Base-by-base conservation (phyloP, 78 protist genomes). In the Pelomyxa schiedti region DNA sequence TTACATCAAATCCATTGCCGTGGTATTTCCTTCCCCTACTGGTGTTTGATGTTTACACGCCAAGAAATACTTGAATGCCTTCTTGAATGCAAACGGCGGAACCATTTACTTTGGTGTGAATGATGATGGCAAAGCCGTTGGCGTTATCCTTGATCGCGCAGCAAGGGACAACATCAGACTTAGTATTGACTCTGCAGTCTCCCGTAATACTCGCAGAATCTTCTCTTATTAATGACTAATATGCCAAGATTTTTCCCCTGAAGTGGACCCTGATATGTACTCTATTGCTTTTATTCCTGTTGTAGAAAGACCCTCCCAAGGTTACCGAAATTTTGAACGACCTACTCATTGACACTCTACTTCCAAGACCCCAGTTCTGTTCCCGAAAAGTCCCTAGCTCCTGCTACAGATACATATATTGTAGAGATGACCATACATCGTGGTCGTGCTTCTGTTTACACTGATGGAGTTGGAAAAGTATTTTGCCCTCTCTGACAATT, bases 401-500 rank as follows among this genome's bases (percentile, higher is more conserved):
- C n/a, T n/a, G n/a, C n/a, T n/a, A n/a, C n/a, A n/a, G n/a, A n/a
- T n/a, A n/a, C n/a, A n/a, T n/a, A n/a, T n/a, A n/a, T n/a, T n/a
- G 79, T 75, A 43, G 79, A 47, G 79, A 6, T 75, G 24, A 9
- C 1, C 4, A 43, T 42, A 1, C 7, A 2, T 5, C 37, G 41
- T 26, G 79, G 79, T 8, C 35, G 37, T 36, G 79, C 79, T 1
- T 70, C 79, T 8, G 69, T 75, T 9, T 63, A 63, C 58, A n/a
- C n/a, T n/a, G n/a, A n/a, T n/a, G n/a, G n/a, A n/a, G n/a, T n/a
- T n/a, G n/a, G n/a, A n/a, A n/a, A n/a, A n/a, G n/a, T n/a, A n/a
- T n/a, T n/a, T n/a, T n/a, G n/a, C n/a, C n/a, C n/a, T n/a, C n/a
- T n/a, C n/a, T n/a, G n/a, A n/a, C n/a, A n/a, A n/a, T n/a, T n/a